A percentile compares a stretch with the other conserved stretches of the same genome.
Evolutionary conservation across 2,329 filamentous ascomycete species (phyloP).

Genomic region (Alternaria alternata): DNA sequence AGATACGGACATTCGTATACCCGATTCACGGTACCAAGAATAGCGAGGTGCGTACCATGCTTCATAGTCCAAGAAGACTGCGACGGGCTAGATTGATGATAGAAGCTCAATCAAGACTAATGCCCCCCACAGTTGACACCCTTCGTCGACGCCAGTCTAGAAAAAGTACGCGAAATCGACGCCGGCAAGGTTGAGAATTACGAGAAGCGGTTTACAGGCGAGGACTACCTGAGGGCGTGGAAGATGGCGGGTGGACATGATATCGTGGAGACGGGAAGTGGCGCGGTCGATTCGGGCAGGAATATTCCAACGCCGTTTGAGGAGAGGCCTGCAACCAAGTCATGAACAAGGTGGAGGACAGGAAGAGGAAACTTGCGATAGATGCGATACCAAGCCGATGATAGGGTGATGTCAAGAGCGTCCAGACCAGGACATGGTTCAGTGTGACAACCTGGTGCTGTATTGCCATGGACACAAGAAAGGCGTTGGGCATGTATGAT

Average conservation of each 20-base stretch:
- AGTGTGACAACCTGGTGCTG: neutral
- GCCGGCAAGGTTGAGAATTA: conserved; percentile 25
- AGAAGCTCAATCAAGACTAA: neutral
- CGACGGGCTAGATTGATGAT: conserved; percentile 5
- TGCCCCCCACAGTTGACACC: conserved; percentile 71
- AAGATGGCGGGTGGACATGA: conserved; percentile 45
- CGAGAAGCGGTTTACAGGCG: conserved; percentile 39
- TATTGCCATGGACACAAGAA: neutral
- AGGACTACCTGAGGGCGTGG: conserved; percentile 46
- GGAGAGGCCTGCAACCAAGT: conserved; percentile 28
- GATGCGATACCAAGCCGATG: neutral
- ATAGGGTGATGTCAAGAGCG: neutral
- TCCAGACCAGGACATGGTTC: no score
- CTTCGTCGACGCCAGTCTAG: conserved; percentile 73
- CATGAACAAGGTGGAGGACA: conserved; percentile 2
- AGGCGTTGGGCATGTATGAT: neutral
- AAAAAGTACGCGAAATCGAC: conserved; percentile 41
- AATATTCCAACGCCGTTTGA: conserved; percentile 41
- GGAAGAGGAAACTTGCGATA: neutral
- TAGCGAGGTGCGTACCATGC: conserved; percentile 28
- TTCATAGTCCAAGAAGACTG: neutral
- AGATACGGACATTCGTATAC: conserved; percentile 90
- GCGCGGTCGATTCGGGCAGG: conserved; percentile 5
- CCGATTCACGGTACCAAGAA: conserved; percentile 71
- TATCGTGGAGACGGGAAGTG: conserved; percentile 21